Evolutionary conservation across 225 moss, liverwort and hornwort genomes (phyloP).

Genomic region (Thuidium tamariscinum): DNA sequence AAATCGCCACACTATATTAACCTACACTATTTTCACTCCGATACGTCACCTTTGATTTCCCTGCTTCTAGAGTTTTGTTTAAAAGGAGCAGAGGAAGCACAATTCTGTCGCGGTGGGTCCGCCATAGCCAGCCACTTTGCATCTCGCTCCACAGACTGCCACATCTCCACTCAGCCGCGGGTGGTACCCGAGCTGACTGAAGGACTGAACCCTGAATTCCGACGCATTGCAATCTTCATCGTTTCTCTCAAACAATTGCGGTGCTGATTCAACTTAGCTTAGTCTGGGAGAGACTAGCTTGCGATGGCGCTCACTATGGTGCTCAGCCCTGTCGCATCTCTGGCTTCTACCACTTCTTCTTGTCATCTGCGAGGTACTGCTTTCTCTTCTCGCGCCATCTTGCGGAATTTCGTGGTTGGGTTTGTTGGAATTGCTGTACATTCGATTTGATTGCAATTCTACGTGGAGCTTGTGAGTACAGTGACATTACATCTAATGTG

Average conservation of each 20-base stretch:
- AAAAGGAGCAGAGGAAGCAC: background rate
- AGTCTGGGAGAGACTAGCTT: background rate
- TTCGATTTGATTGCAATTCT: background rate
- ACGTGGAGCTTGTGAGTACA: background rate
- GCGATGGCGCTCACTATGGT: slow-evolving; percentile 21
- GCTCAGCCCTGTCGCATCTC: background rate
- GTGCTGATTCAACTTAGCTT: background rate
- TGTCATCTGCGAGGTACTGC: slow-evolving; percentile 6
- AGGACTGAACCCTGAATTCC: background rate
- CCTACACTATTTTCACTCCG: background rate
- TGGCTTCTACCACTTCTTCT: background rate
- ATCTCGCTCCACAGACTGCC: background rate
- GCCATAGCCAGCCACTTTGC: slow-evolving; percentile 9
- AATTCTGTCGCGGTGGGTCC: background rate
- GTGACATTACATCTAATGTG: too few relatives aligned
- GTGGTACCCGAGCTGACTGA: background rate
- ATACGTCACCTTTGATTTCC: background rate
- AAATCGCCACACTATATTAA: background rate
- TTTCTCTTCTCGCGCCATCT: background rate
- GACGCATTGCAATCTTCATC: background rate
- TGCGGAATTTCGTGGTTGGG: background rate
- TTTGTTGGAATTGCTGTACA: background rate
- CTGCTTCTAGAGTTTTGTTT: too few relatives aligned
- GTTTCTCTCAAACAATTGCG: background rate
- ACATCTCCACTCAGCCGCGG: background rate